Base-by-base conservation (phyloP, 192 early-diverging fungal genomes). In the Coemansia sp. region DNA sequence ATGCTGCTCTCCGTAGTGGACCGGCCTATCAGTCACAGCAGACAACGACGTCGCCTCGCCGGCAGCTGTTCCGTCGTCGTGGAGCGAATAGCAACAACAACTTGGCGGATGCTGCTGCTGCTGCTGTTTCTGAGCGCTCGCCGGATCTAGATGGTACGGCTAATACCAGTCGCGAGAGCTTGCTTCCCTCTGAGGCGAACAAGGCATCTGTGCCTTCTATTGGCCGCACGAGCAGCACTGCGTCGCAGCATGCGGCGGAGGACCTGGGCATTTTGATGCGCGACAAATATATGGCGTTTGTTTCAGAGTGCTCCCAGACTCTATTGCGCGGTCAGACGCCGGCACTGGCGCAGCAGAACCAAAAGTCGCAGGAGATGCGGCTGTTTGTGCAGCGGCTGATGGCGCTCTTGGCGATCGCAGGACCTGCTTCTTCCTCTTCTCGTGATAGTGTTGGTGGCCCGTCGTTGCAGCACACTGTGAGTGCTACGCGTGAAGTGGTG, bases 31-130 rank as follows among this genome's bases (percentile, higher is more conserved):
- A 27, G 25, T 1, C 25, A 27, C n/a, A 50, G 66, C 66, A 41
- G 45, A 27, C n/a, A n/a, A n/a, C n/a, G n/a, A n/a, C 61, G 12
- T 77, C 76, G 57, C 66, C 71, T 17, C 74, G 79, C 8, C 62
- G 69, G 15, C 79, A 76, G 68, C 48, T 82, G 46, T 76, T 82
- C 58, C 58, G 68, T 21, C 79, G 79, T 0, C 74, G 72, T 19
- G 66, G 77, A 4, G 59, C 27, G 9, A 29, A 10, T 34, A 67
- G 23, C 29, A 39, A 44, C 37, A 46, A 19, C 21, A 55, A 39
- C n/a, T 27, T 36, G 42, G 19, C 25, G n/a, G 41, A 42, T 19
- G 21, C 41, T 5, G 10, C 27, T 53, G 25, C 27, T 53, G 25
- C 25, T 1, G 12, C 64, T 31, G 29, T 25, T 44, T 8, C 31